Conservation (phyloP, 108 stramenopile genomes). For the Conticribra guillardii region DNA sequence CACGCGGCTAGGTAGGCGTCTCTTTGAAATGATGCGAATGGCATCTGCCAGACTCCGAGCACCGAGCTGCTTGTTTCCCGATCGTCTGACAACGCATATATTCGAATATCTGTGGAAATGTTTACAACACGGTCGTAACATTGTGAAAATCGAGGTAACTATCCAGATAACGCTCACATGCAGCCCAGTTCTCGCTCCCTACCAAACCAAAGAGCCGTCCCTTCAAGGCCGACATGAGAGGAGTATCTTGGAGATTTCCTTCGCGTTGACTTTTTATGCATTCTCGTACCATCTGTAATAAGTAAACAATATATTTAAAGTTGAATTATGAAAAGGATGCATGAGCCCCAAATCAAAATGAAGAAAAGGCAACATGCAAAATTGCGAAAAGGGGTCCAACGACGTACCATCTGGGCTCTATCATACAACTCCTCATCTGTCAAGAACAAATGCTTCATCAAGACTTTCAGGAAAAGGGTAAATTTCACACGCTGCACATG, state of each 20-base stretch:
- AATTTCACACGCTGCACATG: conserved; percentile 33
- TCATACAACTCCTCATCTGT: conserved; percentile 13
- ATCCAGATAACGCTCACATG: background rate
- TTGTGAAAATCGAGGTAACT: background rate
- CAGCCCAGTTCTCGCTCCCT: background rate
- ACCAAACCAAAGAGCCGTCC: conserved; percentile 35
- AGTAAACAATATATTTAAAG: no score
- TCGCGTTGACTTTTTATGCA: conserved; percentile 31
- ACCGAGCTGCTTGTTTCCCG: background rate
- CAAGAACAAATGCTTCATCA: conserved; percentile 22
- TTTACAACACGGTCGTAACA: background rate
- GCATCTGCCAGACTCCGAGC: no score
- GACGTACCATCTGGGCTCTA: conserved; percentile 18
- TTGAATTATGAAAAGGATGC: background rate
- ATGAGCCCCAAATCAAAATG: background rate
- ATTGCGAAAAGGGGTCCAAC: background rate
- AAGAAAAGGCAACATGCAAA: background rate
- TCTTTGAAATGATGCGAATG: no score
- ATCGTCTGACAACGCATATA: background rate
- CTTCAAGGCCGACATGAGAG: conserved; percentile 30
- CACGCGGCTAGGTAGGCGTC: no score
- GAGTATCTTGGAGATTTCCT: conserved; percentile 29
- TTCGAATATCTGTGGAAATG: background rate
- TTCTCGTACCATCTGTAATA: conserved; percentile 22
- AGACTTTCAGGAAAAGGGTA: conserved; percentile 24